Evolutionary conservation across 352 stramenopile species (phyloP).

Genomic region (Phytopythium ostracodes): DNA sequence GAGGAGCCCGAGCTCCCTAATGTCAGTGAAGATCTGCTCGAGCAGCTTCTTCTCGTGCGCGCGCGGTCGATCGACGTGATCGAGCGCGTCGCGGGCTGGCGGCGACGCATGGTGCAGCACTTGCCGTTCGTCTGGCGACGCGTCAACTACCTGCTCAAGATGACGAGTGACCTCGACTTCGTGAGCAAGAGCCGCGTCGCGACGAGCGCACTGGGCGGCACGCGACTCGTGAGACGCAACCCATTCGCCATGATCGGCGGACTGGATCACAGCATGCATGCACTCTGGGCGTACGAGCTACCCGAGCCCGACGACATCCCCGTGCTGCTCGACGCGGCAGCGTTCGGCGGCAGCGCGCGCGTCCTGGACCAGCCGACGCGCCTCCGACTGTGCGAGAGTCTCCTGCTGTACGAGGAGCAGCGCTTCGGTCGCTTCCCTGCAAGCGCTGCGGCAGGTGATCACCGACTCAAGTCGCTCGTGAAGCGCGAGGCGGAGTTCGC

Average conservation of each 20-base stretch:
- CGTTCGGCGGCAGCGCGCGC: constrained; percentile 28
- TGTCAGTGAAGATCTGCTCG: constrained; percentile 36
- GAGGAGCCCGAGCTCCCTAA: not conserved
- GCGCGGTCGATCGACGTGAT: constrained; percentile 45
- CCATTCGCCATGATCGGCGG: constrained; percentile 70
- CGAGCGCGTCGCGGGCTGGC: constrained; percentile 56
- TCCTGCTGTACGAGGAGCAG: constrained; percentile 54
- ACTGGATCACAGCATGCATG: constrained; percentile 56
- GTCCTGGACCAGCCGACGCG: constrained; percentile 37
- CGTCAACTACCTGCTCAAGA: constrained; percentile 66
- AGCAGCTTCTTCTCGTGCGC: constrained; percentile 44
- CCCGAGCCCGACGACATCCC: constrained; percentile 48
- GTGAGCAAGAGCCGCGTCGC: constrained; percentile 61
- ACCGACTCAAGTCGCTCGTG: constrained; percentile 48
- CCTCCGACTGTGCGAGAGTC: constrained; percentile 52
- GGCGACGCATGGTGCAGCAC: constrained; percentile 51
- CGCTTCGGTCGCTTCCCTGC: constrained; percentile 37
- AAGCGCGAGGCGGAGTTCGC: constrained; percentile 58
- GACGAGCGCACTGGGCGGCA: constrained; percentile 46
- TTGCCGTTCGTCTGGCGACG: constrained; percentile 57
- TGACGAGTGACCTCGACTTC: constrained; percentile 68
- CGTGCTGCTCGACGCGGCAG: constrained; percentile 50
- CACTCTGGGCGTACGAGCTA: constrained; percentile 50
- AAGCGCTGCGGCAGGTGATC: constrained; percentile 27
- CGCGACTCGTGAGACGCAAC: constrained; percentile 52